These are phyloP conservation scores for Populus trichocarpa DNA, from an alignment of 441 rosid genomes.

Conservation along the genomic window DNA sequence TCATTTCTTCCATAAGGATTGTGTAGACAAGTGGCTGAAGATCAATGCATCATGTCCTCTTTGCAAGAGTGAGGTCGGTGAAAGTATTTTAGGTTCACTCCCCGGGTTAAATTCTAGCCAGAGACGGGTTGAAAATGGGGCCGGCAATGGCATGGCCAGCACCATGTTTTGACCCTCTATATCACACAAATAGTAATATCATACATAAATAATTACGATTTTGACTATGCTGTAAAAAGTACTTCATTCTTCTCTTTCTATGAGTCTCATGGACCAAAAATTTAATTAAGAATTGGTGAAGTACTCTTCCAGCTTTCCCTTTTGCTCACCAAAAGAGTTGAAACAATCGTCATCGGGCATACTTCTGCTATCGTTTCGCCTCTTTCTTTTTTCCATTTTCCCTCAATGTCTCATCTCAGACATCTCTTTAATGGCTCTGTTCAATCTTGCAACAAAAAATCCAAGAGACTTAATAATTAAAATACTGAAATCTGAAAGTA, in stretches of 20 bases:
- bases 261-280: neutral
- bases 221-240: constrained; percentile 17
- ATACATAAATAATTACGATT: constrained; percentile 1
- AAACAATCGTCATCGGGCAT: neutral
- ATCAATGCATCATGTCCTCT: constrained; percentile 91
- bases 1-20: constrained; percentile 83
- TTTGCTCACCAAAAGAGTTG: neutral
- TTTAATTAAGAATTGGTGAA: neutral
- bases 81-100: constrained; percentile 21
- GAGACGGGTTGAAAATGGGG: constrained; percentile 35
- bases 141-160: constrained; percentile 31
- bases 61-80: constrained; percentile 82
- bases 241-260: neutral
- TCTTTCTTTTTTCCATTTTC: neutral
- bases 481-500: no score
- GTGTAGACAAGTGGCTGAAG: constrained; percentile 94
- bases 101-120: constrained; percentile 32
- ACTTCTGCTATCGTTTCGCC: no score
- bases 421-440: no score
- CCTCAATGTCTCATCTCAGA: neutral
- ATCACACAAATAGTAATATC: constrained; percentile 2
- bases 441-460: no score
- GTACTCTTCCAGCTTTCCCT: neutral
- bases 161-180: constrained; percentile 23
- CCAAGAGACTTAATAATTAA: no score